phyloP scores from a whole-genome alignment of 371 early-diverging fungal species.

The Lichtheimia ornata region DNA sequence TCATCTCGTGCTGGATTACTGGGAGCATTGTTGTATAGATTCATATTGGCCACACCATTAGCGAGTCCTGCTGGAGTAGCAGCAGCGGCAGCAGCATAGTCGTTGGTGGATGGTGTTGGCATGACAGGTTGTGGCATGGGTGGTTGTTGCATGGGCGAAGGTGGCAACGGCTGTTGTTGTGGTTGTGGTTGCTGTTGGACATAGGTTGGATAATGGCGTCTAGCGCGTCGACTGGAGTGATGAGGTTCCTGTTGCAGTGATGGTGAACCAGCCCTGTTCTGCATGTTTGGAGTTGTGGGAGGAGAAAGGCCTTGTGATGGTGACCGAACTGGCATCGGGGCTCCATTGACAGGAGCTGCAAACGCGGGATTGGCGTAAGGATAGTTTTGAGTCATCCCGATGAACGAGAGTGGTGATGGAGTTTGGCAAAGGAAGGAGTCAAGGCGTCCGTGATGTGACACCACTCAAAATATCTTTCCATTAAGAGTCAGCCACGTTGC shows the following conservation, averaged over 20 bases:
- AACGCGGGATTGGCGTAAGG: slow-evolving; percentile 6
- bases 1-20: slow-evolving; percentile 19
- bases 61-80: slow-evolving; percentile 8
- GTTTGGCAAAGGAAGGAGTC: too few relatives aligned
- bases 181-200: slow-evolving; percentile 15
- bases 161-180: slow-evolving; percentile 10
- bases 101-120: too few relatives aligned
- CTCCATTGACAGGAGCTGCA: slow-evolving; percentile 2
- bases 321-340: slow-evolving; percentile 5
- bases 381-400: slow-evolving; percentile 13
- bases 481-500: too few relatives aligned
- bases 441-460: too few relatives aligned
- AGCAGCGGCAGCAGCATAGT: too few relatives aligned
- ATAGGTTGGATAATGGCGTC: slow-evolving; percentile 26
- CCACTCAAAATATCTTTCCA: too few relatives aligned
- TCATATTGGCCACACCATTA: slow-evolving; percentile 32
- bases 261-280: slow-evolving; percentile 14
- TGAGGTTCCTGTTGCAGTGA: neutral
- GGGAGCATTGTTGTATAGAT: slow-evolving; percentile 12
- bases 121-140: slow-evolving; percentile 3
- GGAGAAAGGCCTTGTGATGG: slow-evolving; percentile 8
- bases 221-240: slow-evolving; percentile 11
- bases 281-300: slow-evolving; percentile 9
- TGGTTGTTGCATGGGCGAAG: slow-evolving; percentile 6
- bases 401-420: too few relatives aligned